Evolutionary conservation across 2,329 filamentous ascomycete species (phyloP).

Genomic region (Apiospora rasikravindrae): DNA sequence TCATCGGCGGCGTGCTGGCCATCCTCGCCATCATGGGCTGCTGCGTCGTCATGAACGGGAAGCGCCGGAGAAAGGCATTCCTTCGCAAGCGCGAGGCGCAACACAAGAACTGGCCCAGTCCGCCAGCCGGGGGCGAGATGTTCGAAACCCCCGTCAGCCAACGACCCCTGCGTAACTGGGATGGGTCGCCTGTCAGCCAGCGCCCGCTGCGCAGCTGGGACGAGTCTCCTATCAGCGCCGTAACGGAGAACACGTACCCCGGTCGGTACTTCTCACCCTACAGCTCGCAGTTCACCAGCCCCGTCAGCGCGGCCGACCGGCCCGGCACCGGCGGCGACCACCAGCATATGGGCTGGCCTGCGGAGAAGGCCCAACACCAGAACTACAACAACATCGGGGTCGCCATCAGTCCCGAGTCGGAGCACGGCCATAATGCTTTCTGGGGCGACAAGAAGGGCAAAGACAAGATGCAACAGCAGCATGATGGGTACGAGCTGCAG

Average conservation of each 20-base stretch:
- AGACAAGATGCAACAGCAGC: slow-evolving; percentile 25
- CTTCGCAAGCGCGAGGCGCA: slow-evolving; percentile 53
- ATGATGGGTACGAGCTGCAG: slow-evolving; percentile 52
- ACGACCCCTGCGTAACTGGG: slow-evolving; percentile 57
- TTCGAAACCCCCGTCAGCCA: slow-evolving; percentile 61
- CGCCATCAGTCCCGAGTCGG: slow-evolving; percentile 46
- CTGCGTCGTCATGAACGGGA: slow-evolving; percentile 61
- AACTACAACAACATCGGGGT: slow-evolving; percentile 49
- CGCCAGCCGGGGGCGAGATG: slow-evolving; percentile 42
- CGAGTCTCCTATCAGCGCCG: slow-evolving; percentile 55
- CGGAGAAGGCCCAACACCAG: slow-evolving; percentile 45
- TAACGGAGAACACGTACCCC: slow-evolving; percentile 46
- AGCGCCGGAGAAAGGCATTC: slow-evolving; percentile 57
- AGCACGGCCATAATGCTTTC: not conserved
- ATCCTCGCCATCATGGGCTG: slow-evolving; percentile 56
- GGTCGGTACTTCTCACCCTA: slow-evolving; percentile 63
- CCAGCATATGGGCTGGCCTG: slow-evolving; percentile 44
- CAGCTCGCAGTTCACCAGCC: slow-evolving; percentile 63
- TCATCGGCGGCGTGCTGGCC: slow-evolving; percentile 54
- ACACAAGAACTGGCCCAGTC: slow-evolving; percentile 50
- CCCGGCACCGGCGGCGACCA: slow-evolving; percentile 19
- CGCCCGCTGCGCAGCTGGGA: slow-evolving; percentile 58
- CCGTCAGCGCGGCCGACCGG: slow-evolving; percentile 52
- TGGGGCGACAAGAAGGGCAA: slow-evolving; percentile 50
- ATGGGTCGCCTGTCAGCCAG: slow-evolving; percentile 58